Evolutionary conservation across 2,329 filamentous ascomycete species (phyloP), one percentile per base, ranked within the genome.

Genomic region (Exophiala sp.): DNA sequence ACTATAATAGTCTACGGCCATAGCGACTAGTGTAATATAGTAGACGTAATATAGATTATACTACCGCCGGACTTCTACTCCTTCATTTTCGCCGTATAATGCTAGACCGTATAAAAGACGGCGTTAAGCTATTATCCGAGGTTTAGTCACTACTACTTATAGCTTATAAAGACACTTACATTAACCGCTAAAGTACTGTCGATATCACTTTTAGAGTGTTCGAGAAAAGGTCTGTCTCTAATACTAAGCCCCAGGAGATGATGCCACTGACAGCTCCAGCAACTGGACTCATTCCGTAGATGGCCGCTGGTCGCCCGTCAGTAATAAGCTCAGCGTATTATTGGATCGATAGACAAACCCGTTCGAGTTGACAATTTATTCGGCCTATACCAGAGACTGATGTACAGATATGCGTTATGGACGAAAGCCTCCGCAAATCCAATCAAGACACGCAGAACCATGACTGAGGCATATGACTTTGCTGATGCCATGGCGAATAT

Each of bases 211-310:
- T 12, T 20, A 5, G 52, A 46, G 36, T 55, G 52, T 29, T 55
- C 47, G 5, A 55, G 42, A 33, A 55, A 55, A 8, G 52, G 52
- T 29, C 32, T 50, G 20, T 55, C 47, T 10, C 18, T n/a, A n/a
- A n/a, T n/a, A n/a, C 21, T 24, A 24, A 24, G 20, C 86, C 83
- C 0, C 81, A 81, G 2, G 81, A 76, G 35, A 85, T 80, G 7
- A 85, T 68, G 2, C 85, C 86, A 0, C 84, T 86, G 63, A 89
- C 88, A 1, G 87, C 86, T 2, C 86, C 86, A 1, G 84, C 85
- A 20, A 89, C 79, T 24, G 89, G 49, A 4, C 12, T 46, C 9
- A 39, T n/a, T 4, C 7, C 12, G 21, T 45, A 57, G 44, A 52
- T 72, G 0, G 83, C 83, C 0, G 86, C 87, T 0, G 83, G 83